Base-by-base conservation (phyloP, 768 basidiomycete species). In the Mycena galopus region DNA sequence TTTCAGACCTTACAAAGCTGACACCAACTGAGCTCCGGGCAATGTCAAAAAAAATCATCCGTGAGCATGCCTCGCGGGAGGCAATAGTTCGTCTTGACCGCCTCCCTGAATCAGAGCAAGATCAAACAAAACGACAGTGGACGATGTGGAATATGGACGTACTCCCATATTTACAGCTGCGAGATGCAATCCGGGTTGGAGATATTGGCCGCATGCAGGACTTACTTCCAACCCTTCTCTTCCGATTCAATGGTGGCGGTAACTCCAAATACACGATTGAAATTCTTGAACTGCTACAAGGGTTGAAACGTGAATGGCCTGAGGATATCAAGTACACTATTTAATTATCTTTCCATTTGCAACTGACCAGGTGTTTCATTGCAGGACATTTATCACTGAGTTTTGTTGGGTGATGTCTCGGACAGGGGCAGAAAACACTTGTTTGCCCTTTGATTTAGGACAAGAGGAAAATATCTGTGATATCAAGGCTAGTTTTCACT, bases 261-360 rank as follows among this genome's bases (percentile, higher is more conserved):
- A 77, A 81, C 55, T 50, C 70, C 1, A 81, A 81, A 44, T 81
- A 81, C 53, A 63, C 77, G 0, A 70, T 73, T 14, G 81, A 81
- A 56, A 65, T 78, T 1, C 65, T 79, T 2, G 81, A 82, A 53
- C 69, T 81, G 1, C 33, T 81, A 0, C 81, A 82, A 58, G 74
- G 73, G 0, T 58, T 82, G 14, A 55, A 78, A 6, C 68, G 72
- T 2, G 81, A 81, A 47, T 82, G 81, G 81, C 64, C 81, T 1
- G 55, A 56, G 0, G 73, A 74, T 1, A 17, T 81, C 10, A 62
- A 65, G 78, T 59, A 50, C 10, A 14, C 33, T 21, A n/a, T 59
- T 19, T 37, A 4, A n/a, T 8, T 19, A 27, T 35, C 14, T 23
- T 4, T 29, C 16, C 4, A 51, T 3, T 33, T 12, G 7, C 14